These are phyloP conservation scores for Hericium rajendrae DNA, from an alignment of 768 basidiomycete genomes.

Conservation along the genomic window DNA sequence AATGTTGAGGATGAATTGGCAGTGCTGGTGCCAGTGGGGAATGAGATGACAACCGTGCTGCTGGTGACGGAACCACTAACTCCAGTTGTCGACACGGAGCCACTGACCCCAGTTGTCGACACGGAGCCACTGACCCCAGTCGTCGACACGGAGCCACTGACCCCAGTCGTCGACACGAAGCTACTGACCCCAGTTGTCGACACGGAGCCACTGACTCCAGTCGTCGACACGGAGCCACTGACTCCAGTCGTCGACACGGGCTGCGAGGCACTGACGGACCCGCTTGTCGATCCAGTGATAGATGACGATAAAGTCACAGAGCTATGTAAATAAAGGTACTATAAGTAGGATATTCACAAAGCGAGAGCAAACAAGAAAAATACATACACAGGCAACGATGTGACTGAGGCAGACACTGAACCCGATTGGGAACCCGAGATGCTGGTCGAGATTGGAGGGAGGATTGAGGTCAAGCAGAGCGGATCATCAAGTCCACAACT, in stretches of 20 bases:
- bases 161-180: background rate
- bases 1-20: background rate
- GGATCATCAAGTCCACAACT: slow-evolving; percentile 15
- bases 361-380: too few species aligned
- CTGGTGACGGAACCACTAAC: slow-evolving; percentile 4
- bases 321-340: too few species aligned
- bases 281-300: too few species aligned
- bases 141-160: background rate
- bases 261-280: too few species aligned
- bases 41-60: slow-evolving; percentile 1
- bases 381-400: too few species aligned
- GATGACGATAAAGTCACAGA: too few species aligned
- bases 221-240: background rate
- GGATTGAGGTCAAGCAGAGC: slow-evolving; percentile 22
- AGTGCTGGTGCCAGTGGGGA: slow-evolving; percentile 3
- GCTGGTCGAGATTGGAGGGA: too few species aligned
- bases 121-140: background rate
- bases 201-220: background rate
- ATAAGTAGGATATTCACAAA: too few species aligned
- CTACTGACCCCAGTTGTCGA: background rate
- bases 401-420: too few species aligned
- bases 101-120: background rate
- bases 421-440: too few species aligned
- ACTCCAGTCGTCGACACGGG: background rate
- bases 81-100: background rate